Evolutionary conservation across 2,329 filamentous ascomycete genomes (phyloP), one percentile per base, ranked within the genome.

Genomic region (Xylaria sp.): DNA sequence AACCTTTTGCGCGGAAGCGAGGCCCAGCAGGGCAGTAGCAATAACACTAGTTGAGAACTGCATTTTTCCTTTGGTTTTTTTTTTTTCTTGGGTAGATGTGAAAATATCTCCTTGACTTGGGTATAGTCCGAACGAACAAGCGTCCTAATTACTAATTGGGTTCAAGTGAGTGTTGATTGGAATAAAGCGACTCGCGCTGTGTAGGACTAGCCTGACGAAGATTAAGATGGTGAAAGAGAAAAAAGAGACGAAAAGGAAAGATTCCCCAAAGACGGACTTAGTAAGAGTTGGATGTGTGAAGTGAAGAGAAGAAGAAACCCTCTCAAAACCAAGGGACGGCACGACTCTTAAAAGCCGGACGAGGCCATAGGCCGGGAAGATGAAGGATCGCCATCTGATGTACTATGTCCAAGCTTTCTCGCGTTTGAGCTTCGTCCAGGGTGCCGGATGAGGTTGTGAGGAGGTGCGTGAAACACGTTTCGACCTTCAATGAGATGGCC

Each of bases 11-110:
- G 76, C 77, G 32, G 73, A 68, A 46, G 82, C 83, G 68, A 82
- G 66, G 76, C 83, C 80, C 76, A 84, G 72, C 57, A 89, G 79
- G 73, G 85, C 81, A 70, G 85, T 78, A 1, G 63, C 48, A 46
- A 85, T 75, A 71, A 80, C 76, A 72, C 85, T 74, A 69, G 82
- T 80, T 70, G 82, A 78, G 80, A 86, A 84, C 69, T 84, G 82
- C 87, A 89, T 89, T 70, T 82, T 86, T 80, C 75, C 68, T 72
- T 62, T 61, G 15, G 70, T 71, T 68, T 57, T 53, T 71, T 70
- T 72, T 41, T 20, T 6, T 9, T 30, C 2, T 18, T 55, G 48
- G 5, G 34, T 68, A n/a, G 57, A 64, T 68, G 56, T 63, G 52
- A 56, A 45, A 63, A 68, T 53, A 63, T 32, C 63, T 60, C 52